Evolutionary conservation across 441 rosid genomes (phyloP), one percentile per base, ranked within the genome.

Genomic region (Erodium texanum): DNA sequence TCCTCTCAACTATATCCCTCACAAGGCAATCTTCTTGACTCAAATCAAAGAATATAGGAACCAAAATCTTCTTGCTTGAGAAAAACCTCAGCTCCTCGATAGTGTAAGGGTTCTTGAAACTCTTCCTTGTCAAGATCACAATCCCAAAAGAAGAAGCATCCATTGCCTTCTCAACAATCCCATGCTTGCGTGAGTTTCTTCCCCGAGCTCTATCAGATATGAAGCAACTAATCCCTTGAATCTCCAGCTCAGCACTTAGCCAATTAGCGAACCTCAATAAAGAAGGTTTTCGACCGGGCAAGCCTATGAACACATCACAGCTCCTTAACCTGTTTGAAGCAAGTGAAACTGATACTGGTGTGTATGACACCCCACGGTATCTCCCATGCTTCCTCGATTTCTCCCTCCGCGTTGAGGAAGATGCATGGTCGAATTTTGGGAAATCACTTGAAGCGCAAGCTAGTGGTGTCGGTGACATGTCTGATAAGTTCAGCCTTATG

Each of bases 181-280:
- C 85, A 79, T 81, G 89, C 72, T 86, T 89, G 18, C 90, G 75
- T 0, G 97, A 82, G 74, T 79, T 89, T 74, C 94, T 85, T 63
- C 95, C 84, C 12, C 85, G 78, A 59, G 91, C 85, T 75, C 96
- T 81, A 38, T 94, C 97, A 12, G 96, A 87, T 68, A 87, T 78
- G 65, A 91, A 92, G 75, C 91, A 88, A 77, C 91, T 89, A 74
- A 94, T 84, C 69, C 99, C 99, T 82, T 89, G 99, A 78, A 77
- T 78, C 83, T 94, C 97, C 63, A 94, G 66, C 71, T 94, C 99
- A 9, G 98, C 94, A 64, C 85, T 80, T 5, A 94, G 82, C 99
- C 97, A 94, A 76, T 82, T 84, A 8, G 87, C 83, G 73, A 91
- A 94, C 52, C 91, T 81, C 68, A 94, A 68, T 72, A 94, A 45